Base-by-base conservation (phyloP, 805 yeast genomes). In the Starmerella lactis-condensi region DNA sequence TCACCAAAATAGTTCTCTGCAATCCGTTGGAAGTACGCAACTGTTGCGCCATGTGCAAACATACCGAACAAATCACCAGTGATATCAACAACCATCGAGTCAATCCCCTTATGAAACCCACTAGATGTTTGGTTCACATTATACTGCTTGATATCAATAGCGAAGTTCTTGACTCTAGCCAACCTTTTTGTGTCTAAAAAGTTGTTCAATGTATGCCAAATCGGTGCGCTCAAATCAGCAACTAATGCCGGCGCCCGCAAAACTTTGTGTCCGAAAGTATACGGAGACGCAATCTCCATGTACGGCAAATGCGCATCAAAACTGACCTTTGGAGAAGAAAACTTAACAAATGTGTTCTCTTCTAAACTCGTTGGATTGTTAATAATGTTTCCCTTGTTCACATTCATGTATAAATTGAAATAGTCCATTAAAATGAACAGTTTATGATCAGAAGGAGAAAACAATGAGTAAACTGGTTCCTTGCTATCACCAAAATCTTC, bases 1-100 rank as follows among this genome's bases (percentile, higher is more conserved):
- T 78, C 89, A 2, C 98, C 98, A 51, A 89, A 77, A 49, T 89
- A 85, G 48, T 89, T 89, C 47, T 78, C 93, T 28, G 74, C 65
- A 29, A 89, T 60, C 11, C 69, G 65, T 59, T 82, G 68, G 25
- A 85, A 57, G 49, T 76, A 81, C 40, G 74, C 68, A 5, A 81
- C 60, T 6, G 82, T 62, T 49, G 69, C 76, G 0, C 98, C 98
- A 48, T 77, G 77, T 27, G 75, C 67, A 29, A 74, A 64, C 24
- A 89, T 47, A 0, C 76, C 69, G 1, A 83, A 68, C 29, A 70
- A 63, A 18, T 67, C 70, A 22, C 89, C 77, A 1, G 59, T 50
- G 38, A 82, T 67, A 20, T 72, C 65, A 13, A 89, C 61, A 1
- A 67, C 58, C 5, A 79, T 62, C 1, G 72, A 67, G 43, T 89